Base-by-base conservation (phyloP, 1,284 basidiomycete species). In the Schizopora paradoxa region DNA sequence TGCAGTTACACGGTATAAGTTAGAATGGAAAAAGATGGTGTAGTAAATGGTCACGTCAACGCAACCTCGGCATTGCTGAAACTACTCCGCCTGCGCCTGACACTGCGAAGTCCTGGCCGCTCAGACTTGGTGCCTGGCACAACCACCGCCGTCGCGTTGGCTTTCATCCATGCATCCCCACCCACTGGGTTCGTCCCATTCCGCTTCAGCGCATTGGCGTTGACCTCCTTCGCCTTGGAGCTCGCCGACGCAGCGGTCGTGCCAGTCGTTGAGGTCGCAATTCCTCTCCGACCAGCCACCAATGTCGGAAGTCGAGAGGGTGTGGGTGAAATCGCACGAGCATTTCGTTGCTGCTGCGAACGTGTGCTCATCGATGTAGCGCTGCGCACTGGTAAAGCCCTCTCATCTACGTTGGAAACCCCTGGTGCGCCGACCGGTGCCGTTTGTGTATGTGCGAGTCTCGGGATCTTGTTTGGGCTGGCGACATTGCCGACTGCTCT, bases 61-160 rank as follows among this genome's bases (percentile, higher is more conserved):
- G n/a, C 74, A 28, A 91, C 79, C 61, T 91, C 84, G 6, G 84
- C 84, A 47, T 81, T 70, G 59, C 86, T 87, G 63, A 90, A 90
- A 56, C 87, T 89, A 58, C 87, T 89, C 48, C 87, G 69, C 58
- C 87, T 68, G 51, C 85, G 70, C 54, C 86, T 72, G 27, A 86
- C 74, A 44, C 70, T 81, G 45, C 84, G 70, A 53, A 87, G 62
- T 2, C 79, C 77, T 11, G 87, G 86, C 37, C 86, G 72, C 53
- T 77, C 80, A 2, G 77, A 70, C 62, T 85, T 86, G 21, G 76
- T 74, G 13, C 72, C 76, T 16, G 82, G 77, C 11, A 78, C 75
- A 18, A 86, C 82, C 18, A 86, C 77, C 3, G 77, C 75, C n/a
- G 76, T 66, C 0, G 76, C 71, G 56, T 82, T 80, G 26, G 76